Evolutionary conservation across 352 stramenopile genomes (phyloP), one percentile per base, ranked within the genome.

Genomic region (Phytopythium oedochilum): DNA sequence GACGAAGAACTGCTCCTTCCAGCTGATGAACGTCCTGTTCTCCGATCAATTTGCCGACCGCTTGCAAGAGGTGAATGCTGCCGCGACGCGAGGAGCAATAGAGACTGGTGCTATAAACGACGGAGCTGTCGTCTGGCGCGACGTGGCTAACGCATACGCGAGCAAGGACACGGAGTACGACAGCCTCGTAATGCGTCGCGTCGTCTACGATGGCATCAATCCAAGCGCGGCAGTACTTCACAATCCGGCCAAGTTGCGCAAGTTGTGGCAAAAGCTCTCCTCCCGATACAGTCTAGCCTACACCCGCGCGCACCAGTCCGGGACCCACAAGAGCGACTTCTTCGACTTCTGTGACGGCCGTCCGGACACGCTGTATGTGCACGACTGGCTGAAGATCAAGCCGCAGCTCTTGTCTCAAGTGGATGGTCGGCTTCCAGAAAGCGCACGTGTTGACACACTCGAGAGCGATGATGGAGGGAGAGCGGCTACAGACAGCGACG

Each of bases 1-100:
- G n/a, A 32, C 29, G 29, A 82, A 20, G 35, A 58, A 20, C 65
- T 67, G 18, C 47, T 53, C 42, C 31, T 39, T 38, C 22, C 50
- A 2, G 22, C n/a, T 12, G 52, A 59, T 23, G 25, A 40, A 50
- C 15, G 44, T 22, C 1, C 6, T 35, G 2, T 29, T 47, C 20
- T 29, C n/a, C 8, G 40, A 26, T 29, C n/a, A 29, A 20, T 40
- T 40, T 40, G 17, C 17, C 14, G 35, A 40, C 35, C 35, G 35
- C 12, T 8, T 40, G 3, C 12, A 4, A 22, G 35, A 40, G 17
- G 8, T 40, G 12, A 20, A 40, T 7, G 17, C 12, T 2, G 3
- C 3, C 12, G 2, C 35, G 17, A 22, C 35, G 11, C 35, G 35
- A 8, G 14, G 12, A 20, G 35, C 2, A 7, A 2, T 40, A 7